A percentile compares a stretch with the other conserved stretches of the same genome.
These are phyloP conservation scores for Rubia tinctorum DNA, from an alignment of 305 asterid genomes.

Conservation along the genomic window DNA sequence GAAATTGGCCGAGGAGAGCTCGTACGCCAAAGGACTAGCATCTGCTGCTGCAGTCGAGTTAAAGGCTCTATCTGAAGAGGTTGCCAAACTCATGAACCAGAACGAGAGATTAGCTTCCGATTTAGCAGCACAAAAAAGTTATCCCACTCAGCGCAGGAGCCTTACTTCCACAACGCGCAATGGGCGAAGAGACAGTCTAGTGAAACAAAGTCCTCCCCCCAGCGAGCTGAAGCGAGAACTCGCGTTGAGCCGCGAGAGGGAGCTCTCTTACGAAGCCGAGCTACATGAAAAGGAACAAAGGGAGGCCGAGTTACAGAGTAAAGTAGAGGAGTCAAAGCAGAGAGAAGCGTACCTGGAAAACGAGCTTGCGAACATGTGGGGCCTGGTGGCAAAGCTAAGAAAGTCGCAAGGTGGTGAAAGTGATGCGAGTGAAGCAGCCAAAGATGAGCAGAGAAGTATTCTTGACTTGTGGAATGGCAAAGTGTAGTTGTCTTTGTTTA, in stretches of 20 bases:
- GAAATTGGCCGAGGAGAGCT: slow-evolving; percentile 92
- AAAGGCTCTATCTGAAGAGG: slow-evolving; percentile 96
- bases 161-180: slow-evolving; percentile 40
- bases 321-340: slow-evolving; percentile 86
- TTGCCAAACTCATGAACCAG: slow-evolving; percentile 91
- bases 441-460: slow-evolving; percentile 30
- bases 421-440: slow-evolving; percentile 40
- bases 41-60: slow-evolving; percentile 99
- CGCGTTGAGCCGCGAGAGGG: slow-evolving; percentile 75
- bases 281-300: slow-evolving; percentile 62
- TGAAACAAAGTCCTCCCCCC: slow-evolving; percentile 42
- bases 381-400: slow-evolving; percentile 80
- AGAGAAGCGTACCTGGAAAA: slow-evolving; percentile 96
- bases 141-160: slow-evolving; percentile 62
- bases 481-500: neutral
- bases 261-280: slow-evolving; percentile 74
- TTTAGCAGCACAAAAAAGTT: slow-evolving; percentile 63
- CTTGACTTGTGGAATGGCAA: slow-evolving; percentile 30
- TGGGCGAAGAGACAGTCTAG: slow-evolving; percentile 60
- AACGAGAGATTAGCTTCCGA: slow-evolving; percentile 72
- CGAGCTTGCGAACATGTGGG: slow-evolving; percentile 98
- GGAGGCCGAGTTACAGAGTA: slow-evolving; percentile 75
- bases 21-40: slow-evolving; percentile 95
- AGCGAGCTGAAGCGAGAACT: slow-evolving; percentile 79
- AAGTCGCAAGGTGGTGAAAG: slow-evolving; percentile 58